Conservation (phyloP, 495 filamentous ascomycete genomes). For the Cairneyella variabilis region DNA sequence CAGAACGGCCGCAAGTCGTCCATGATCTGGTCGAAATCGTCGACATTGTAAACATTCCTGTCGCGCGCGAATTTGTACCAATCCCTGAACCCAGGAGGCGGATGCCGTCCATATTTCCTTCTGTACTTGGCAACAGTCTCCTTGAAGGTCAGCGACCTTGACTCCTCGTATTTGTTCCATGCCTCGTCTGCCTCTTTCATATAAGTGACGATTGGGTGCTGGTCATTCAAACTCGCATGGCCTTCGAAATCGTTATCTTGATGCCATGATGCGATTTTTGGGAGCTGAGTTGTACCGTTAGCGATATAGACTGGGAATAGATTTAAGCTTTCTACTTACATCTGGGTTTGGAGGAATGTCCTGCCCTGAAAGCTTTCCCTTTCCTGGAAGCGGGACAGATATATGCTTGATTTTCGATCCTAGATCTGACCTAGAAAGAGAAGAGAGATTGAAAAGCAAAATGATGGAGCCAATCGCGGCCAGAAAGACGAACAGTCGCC, state of each 20-base stretch:
- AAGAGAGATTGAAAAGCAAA: conserved; percentile 15
- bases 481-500: conserved; percentile 18
- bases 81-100: conserved; percentile 64
- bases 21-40: conserved; percentile 69
- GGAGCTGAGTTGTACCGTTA: conserved; percentile 3
- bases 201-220: conserved; percentile 42
- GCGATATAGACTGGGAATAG: not conserved
- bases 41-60: conserved; percentile 55
- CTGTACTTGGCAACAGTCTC: conserved; percentile 61
- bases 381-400: conserved; percentile 19
- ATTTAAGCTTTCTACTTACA: conserved; percentile 8
- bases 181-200: conserved; percentile 39
- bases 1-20: conserved; percentile 71
- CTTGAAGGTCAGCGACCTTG: conserved; percentile 45
- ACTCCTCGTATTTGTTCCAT: conserved; percentile 34
- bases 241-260: conserved; percentile 21
- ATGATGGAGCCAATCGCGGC: conserved; percentile 11
- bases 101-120: conserved; percentile 60
- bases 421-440: conserved; percentile 17
- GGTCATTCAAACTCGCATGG: conserved; percentile 15
- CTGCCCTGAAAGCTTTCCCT: not conserved
- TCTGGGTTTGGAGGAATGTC: conserved; percentile 3
- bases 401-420: conserved; percentile 20
- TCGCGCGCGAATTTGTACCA: conserved; percentile 66
- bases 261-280: conserved; percentile 14